Evolutionary conservation across 768 basidiomycete species (phyloP), one percentile per base, ranked within the genome.

Genomic region (Podaxis sp.): DNA sequence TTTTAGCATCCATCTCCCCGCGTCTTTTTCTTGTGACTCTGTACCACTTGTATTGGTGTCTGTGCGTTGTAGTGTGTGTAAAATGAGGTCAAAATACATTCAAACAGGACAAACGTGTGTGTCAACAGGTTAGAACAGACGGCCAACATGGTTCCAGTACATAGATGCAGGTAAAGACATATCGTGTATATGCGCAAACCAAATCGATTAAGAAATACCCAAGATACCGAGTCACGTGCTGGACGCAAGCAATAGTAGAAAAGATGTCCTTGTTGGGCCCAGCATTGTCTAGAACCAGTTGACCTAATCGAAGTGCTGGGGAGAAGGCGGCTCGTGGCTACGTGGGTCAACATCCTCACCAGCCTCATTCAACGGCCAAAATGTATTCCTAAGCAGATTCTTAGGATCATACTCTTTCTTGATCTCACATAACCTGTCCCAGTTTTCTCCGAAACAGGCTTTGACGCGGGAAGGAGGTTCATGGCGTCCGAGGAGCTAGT

Each of bases 401-500:
- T 76, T 73, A 0, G 94, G 93, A 70, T 96, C 95, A 68, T 93
- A 91, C 54, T 77, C 75, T 64, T 80, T 76, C 77, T 96, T 96
- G 71, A 95, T 79, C 65, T 84, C 83, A 39, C 79, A 76, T 1
- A 96, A 80, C 38, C 89, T 84, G 0, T 76, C 71, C 87, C 92
- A 95, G 71, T 90, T 92, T 55, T 82, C 79, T 2, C 92, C 92
- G 70, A 84, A 93, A 69, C 85, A 90, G 2, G 82, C 80, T 67
- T 84, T 85, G 52, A 84, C 84, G 22, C 90, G 86, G 22, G 79
- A 75, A 1, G 87, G 79, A 0, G 82, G 74, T 71, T 93, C 91
- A 59, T 85, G 83, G 13, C 90, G 83, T 22, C 89, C 90, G 52
- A 93, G 79, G 80, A 93, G 91, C 91, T 93, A 73, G 4, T 40